These are phyloP conservation scores for Sechiopsis laciniata DNA, from an alignment of 306 rosid genomes.

Conservation along the genomic window DNA sequence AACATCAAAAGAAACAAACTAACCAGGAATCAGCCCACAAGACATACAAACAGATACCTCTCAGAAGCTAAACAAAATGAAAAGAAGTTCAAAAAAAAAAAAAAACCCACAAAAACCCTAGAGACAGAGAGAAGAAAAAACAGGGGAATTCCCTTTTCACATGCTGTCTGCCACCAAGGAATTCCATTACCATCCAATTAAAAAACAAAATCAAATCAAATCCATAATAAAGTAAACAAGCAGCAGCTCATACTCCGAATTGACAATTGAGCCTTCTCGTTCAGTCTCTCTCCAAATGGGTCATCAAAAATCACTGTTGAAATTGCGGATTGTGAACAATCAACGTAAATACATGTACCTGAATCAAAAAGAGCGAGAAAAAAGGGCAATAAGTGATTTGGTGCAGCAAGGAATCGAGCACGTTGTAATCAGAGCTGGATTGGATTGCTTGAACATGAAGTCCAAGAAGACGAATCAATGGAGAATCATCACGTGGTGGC, in stretches of 20 bases:
- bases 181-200: background rate
- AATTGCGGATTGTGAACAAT: background rate
- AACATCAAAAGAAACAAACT: conserved; percentile 5
- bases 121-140: conserved; percentile 8
- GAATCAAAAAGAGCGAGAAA: background rate
- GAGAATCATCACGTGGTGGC: background rate
- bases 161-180: background rate
- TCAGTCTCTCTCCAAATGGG: background rate
- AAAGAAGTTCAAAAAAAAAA: background rate
- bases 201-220: background rate
- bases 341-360: background rate
- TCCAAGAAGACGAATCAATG: background rate
- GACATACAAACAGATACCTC: conserved; percentile 1
- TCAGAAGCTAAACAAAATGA: background rate
- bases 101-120: background rate
- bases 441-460: background rate
- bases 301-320: background rate
- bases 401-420: conserved; percentile 5
- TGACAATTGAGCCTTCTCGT: background rate
- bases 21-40: background rate
- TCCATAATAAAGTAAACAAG: background rate
- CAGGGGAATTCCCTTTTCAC: conserved; percentile 8
- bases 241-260: conserved; percentile 2
- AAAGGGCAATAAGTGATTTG: background rate
- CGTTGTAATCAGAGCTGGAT: background rate